Percentiles rank a stretch among this genome's conserved stretches.
Conservation (phyloP, 805 yeast species). For the Kuraishia hungarica region DNA sequence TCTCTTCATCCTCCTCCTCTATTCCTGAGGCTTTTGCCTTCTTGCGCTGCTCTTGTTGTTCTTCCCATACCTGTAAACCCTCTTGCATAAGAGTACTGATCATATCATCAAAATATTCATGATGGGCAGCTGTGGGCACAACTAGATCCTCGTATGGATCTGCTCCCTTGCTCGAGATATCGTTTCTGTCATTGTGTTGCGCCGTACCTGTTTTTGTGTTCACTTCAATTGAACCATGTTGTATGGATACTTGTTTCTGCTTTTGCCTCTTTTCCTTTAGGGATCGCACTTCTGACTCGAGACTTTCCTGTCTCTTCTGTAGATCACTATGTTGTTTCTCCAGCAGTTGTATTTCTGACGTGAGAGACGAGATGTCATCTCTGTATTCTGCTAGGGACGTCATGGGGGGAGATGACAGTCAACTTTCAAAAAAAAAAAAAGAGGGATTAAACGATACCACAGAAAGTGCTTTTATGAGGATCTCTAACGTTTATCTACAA, state of each 20-base stretch:
- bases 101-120: conserved; percentile 20
- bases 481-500: too few relatives aligned
- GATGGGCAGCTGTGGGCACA: conserved; percentile 15
- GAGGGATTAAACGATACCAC: too few relatives aligned
- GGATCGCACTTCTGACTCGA: background rate
- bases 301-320: background rate
- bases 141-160: conserved; percentile 2
- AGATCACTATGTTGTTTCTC: conserved; percentile 2
- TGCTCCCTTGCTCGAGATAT: background rate
- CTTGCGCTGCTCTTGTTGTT: conserved; percentile 1
- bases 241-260: background rate
- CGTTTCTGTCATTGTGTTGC: background rate
- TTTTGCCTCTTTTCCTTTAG: background rate
- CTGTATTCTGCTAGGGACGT: conserved; percentile 1
- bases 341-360: conserved; percentile 4
- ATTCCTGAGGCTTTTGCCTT: background rate
- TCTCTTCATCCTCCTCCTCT: background rate
- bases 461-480: too few relatives aligned
- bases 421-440: too few relatives aligned
- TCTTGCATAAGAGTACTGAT: conserved; percentile 16
- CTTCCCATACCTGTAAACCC: conserved; percentile 10
- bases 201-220: background rate
- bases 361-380: conserved; percentile 5
- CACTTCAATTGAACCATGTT: background rate
- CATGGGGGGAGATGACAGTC: background rate